A percentile compares a stretch with the other conserved stretches of the same genome.
Conservation (phyloP, 306 rosid species). For the Canavalia ensiformis region DNA sequence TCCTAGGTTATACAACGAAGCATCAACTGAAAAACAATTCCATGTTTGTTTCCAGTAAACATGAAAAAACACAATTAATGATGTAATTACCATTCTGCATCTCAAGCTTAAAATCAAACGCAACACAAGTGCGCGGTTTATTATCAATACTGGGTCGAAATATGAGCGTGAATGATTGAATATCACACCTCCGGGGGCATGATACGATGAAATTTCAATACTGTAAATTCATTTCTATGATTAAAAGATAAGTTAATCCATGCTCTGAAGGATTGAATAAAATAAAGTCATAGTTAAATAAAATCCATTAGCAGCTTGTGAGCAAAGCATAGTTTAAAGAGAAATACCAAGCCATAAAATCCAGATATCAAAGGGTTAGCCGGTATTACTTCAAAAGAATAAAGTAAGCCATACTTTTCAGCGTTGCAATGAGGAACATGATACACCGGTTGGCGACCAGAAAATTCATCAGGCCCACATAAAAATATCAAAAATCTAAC, state of each 20-base stretch:
- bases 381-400: constrained; percentile 16
- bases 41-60: neutral
- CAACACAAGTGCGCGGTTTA: neutral
- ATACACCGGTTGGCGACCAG: constrained; percentile 4
- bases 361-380: constrained; percentile 36
- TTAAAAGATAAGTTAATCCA: neutral
- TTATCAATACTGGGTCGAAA: neutral
- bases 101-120: neutral
- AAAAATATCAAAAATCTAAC: constrained; percentile 31
- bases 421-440: constrained; percentile 32
- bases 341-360: neutral
- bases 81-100: neutral
- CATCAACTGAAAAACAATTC: neutral
- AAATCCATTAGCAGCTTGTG: neutral
- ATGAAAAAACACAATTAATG: neutral
- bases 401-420: constrained; percentile 20
- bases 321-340: constrained; percentile 3
- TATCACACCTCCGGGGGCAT: neutral
- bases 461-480: constrained; percentile 15
- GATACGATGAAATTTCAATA: neutral
- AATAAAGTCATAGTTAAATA: neutral
- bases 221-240: neutral
- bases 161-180: neutral
- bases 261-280: neutral
- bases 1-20: neutral